These are phyloP conservation scores for Trichoderma koningiopsis DNA, from an alignment of 2,329 filamentous ascomycete genomes.

Conservation along the genomic window DNA sequence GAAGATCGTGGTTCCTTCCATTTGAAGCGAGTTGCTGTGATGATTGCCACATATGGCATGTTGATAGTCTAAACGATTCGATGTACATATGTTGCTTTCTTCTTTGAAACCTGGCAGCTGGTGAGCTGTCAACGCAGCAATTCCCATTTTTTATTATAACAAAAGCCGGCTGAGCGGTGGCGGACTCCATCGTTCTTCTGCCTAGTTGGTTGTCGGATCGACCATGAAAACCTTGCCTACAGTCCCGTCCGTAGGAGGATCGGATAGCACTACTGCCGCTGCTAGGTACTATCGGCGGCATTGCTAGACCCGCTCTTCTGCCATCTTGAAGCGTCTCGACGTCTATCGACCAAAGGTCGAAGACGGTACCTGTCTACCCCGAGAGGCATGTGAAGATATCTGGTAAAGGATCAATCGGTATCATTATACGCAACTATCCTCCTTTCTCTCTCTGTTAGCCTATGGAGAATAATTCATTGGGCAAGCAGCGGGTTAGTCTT, in stretches of 20 bases:
- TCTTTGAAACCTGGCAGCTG: neutral
- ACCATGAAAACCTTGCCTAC: constrained; percentile 3
- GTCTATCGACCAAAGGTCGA: neutral
- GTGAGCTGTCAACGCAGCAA: constrained; percentile 15
- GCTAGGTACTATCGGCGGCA: neutral
- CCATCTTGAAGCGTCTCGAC: neutral
- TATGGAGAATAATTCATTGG: neutral
- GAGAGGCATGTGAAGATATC: constrained; percentile 2
- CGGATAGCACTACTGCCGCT: constrained; percentile 8
- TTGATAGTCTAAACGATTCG: constrained; percentile 4
- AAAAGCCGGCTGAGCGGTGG: constrained; percentile 11
- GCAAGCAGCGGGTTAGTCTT: neutral
- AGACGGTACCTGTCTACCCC: neutral
- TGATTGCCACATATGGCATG: neutral
- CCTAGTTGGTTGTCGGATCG: constrained; percentile 7
- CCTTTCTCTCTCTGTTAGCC: neutral
- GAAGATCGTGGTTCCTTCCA: constrained; percentile 9
- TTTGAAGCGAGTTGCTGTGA: constrained; percentile 7
- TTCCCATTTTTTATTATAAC: no score
- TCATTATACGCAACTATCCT: neutral
- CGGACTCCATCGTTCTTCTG: constrained; percentile 16
- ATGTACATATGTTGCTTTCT: neutral
- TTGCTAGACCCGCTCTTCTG: neutral
- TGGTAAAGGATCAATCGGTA: neutral
- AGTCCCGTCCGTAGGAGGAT: constrained; percentile 11